These are phyloP conservation scores for Chaetomium tenue DNA, from an alignment of 495 filamentous ascomycete genomes.

Conservation along the genomic window DNA sequence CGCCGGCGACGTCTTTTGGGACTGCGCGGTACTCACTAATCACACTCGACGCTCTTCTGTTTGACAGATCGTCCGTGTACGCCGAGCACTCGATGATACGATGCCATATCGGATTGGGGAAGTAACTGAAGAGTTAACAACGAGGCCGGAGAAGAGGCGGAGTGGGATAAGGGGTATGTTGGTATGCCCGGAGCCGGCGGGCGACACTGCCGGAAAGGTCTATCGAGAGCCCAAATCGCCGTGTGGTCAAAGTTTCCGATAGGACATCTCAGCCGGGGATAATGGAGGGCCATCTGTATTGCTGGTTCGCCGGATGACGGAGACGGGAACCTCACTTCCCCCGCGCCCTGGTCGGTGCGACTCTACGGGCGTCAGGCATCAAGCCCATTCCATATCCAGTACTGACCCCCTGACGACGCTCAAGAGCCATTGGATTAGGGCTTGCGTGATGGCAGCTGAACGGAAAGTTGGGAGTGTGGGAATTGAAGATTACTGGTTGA, in stretches of 20 bases:
- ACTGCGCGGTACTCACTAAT: slow-evolving; percentile 33
- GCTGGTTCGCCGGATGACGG: background rate
- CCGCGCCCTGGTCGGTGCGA: background rate
- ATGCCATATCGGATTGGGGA: slow-evolving; percentile 33
- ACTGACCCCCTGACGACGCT: background rate
- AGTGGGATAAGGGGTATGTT: background rate
- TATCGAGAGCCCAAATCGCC: too few species aligned
- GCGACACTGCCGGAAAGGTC: too few species aligned
- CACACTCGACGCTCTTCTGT: slow-evolving; percentile 41
- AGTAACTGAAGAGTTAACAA: background rate
- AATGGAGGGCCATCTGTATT: too few species aligned
- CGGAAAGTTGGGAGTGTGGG: background rate
- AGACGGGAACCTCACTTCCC: too few species aligned
- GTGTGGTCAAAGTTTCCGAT: too few species aligned
- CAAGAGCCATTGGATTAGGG: background rate
- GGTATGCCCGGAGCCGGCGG: too few species aligned
- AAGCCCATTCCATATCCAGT: background rate
- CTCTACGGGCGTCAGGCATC: slow-evolving; percentile 4
- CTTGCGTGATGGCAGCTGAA: slow-evolving; percentile 18
- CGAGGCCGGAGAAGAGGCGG: background rate
- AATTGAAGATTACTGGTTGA: background rate
- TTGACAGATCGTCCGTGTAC: slow-evolving; percentile 40
- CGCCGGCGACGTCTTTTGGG: background rate
- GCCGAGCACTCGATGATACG: slow-evolving; percentile 44
- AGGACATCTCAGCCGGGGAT: background rate